A percentile compares a stretch with the other conserved stretches of the same genome.
phyloP scores from a whole-genome alignment of 2,329 filamentous ascomycete species.

The Dactylonectria estremocensis region DNA sequence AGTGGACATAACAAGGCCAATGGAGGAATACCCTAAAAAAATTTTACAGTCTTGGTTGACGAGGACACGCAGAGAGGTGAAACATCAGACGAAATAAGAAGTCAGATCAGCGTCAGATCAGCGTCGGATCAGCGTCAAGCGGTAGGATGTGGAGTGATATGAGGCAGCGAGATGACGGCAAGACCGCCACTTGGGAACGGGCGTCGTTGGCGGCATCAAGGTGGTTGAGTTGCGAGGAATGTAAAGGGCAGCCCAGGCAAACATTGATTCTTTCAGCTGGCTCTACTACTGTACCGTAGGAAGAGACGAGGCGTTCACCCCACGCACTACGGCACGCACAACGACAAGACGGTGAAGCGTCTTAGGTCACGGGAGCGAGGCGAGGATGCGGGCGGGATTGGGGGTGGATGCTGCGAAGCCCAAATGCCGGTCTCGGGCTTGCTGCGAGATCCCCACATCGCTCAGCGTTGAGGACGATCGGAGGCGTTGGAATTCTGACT shows the following conservation, averaged over 20 bases:
- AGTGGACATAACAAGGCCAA: conserved; percentile 39
- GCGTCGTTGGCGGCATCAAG: not conserved
- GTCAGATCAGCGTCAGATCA: not conserved
- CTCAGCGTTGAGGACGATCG: not conserved
- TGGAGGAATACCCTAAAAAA: conserved; percentile 29
- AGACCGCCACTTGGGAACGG: not conserved
- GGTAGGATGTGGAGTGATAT: no score
- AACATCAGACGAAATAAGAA: not conserved
- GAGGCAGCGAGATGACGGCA: not conserved
- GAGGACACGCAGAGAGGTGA: not conserved
- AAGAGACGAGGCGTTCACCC: conserved; percentile 2
- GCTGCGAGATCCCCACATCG: not conserved
- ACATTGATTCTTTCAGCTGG: not conserved
- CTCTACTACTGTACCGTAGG: not conserved
- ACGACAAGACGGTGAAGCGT: not conserved
- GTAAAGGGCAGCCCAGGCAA: not conserved
- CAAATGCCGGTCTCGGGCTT: not conserved
- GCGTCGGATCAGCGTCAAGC: not conserved
- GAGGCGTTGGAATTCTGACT: not conserved
- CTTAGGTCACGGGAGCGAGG: not conserved
- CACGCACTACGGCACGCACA: not conserved
- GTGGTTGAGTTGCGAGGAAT: not conserved
- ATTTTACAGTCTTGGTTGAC: conserved; percentile 5
- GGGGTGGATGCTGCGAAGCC: not conserved
- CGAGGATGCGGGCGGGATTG: conserved; percentile 6